Conservation (phyloP, 1,284 basidiomycete species). For the Boletus smithii region DNA sequence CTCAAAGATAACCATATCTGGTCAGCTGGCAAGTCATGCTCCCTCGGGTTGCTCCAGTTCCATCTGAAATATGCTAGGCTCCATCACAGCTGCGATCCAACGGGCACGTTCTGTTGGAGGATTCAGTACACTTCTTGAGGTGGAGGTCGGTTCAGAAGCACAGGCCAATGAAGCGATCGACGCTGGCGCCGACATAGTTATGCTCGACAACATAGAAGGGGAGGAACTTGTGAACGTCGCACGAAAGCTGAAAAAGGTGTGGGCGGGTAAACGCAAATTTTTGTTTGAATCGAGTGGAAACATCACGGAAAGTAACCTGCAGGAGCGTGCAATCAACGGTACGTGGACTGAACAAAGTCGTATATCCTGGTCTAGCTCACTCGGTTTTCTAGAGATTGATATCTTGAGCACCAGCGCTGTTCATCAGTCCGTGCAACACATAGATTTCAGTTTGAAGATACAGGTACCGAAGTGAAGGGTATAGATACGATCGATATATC, state of each 20-base stretch:
- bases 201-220: constrained; percentile 96
- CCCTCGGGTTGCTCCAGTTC: not conserved
- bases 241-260: constrained; percentile 68
- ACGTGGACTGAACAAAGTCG: constrained; percentile 25
- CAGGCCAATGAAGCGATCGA: constrained; percentile 96
- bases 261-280: constrained; percentile 78
- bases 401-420: constrained; percentile 91
- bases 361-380: constrained; percentile 4
- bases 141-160: constrained; percentile 85
- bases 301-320: constrained; percentile 82
- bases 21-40: constrained; percentile 70
- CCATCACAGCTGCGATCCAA: constrained; percentile 84
- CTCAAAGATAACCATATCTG: constrained; percentile 99
- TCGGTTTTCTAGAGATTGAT: constrained; percentile 73
- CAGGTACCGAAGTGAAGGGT: constrained; percentile 52
- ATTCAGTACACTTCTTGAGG: constrained; percentile 90
- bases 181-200: constrained; percentile 95
- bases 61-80: constrained; percentile 50
- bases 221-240: constrained; percentile 67
- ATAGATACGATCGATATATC: constrained; percentile 15
- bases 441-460: constrained; percentile 94
- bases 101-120: constrained; percentile 88
- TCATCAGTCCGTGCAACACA: constrained; percentile 87
- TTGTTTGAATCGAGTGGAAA: constrained; percentile 90
- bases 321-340: constrained; percentile 74